Conservation (phyloP, 495 filamentous ascomycete species). For the Neurospora sp. region DNA sequence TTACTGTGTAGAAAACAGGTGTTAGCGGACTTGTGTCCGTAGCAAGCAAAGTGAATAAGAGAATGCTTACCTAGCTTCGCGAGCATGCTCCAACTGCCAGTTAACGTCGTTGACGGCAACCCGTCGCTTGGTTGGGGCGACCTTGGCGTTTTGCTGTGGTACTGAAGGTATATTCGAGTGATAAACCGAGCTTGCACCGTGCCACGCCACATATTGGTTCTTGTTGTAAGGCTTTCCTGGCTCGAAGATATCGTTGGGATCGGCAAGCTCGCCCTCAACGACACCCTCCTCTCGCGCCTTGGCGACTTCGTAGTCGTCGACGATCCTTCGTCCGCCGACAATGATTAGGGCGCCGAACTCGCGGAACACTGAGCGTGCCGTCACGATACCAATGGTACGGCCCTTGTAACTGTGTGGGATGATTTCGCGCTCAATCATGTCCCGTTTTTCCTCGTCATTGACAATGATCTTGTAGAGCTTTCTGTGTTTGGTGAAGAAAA, state of each 20-base stretch:
- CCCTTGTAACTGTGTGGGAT: slow-evolving; percentile 98
- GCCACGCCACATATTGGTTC: slow-evolving; percentile 97
- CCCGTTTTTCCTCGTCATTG: slow-evolving; percentile 83
- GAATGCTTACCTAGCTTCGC: slow-evolving; percentile 66
- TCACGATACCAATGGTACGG: slow-evolving; percentile 93
- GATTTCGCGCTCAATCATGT: slow-evolving; percentile 85
- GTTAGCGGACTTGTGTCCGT: slow-evolving; percentile 6
- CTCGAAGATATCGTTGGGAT: slow-evolving; percentile 68
- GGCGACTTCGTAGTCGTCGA: slow-evolving; percentile 82
- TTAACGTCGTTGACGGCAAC: slow-evolving; percentile 91
- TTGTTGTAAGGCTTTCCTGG: slow-evolving; percentile 76
- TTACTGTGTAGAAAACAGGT: slow-evolving; percentile 39
- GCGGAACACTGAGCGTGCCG: slow-evolving; percentile 89
- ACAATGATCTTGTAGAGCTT: slow-evolving; percentile 93
- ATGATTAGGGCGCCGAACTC: slow-evolving; percentile 94
- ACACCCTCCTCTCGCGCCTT: slow-evolving; percentile 69
- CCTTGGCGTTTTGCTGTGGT: slow-evolving; percentile 66
- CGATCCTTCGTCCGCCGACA: slow-evolving; percentile 74
- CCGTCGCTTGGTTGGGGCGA: slow-evolving; percentile 57
- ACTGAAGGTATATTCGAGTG: slow-evolving; percentile 71
- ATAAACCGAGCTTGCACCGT: slow-evolving; percentile 90
- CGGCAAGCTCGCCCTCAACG: slow-evolving; percentile 82
- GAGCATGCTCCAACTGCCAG: slow-evolving; percentile 92
- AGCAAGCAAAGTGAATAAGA: background rate
- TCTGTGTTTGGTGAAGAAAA: slow-evolving; percentile 96